These are phyloP conservation scores for Malassezia slooffiae DNA, from an alignment of 1,284 basidiomycete genomes.

Conservation along the genomic window DNA sequence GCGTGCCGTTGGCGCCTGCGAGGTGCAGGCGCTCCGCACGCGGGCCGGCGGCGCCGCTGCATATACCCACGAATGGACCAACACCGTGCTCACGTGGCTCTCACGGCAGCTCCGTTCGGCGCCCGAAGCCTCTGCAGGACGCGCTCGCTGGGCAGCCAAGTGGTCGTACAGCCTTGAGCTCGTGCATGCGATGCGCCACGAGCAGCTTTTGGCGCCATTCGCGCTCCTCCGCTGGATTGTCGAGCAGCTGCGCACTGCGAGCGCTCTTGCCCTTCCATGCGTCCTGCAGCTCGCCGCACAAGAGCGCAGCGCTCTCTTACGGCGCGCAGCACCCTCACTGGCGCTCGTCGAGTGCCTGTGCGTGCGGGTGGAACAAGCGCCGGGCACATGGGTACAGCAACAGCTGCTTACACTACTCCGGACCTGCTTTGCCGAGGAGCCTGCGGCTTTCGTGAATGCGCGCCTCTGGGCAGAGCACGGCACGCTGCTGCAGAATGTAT, in stretches of 20 bases:
- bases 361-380: too few relatives aligned
- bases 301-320: background rate
- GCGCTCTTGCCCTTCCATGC: conserved; percentile 75
- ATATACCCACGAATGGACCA: conserved; percentile 86
- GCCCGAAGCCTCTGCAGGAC: too few relatives aligned
- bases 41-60: conserved; percentile 38
- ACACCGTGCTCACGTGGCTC: conserved; percentile 71
- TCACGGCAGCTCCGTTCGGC: conserved; percentile 62
- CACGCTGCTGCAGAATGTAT: too few relatives aligned
- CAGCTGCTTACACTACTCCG: too few relatives aligned
- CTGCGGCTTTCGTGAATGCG: too few relatives aligned
- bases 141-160: conserved; percentile 62
- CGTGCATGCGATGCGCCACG: conserved; percentile 64
- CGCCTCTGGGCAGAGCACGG: too few relatives aligned
- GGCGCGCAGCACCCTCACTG: background rate
- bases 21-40: conserved; percentile 46
- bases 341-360: background rate
- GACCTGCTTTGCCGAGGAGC: too few relatives aligned
- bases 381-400: too few relatives aligned
- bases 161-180: conserved; percentile 60
- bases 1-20: conserved; percentile 83
- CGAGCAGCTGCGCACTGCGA: conserved; percentile 61
- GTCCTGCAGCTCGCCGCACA: conserved; percentile 56
- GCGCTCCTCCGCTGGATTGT: conserved; percentile 74
- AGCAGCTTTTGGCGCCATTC: conserved; percentile 68